Conservation (phyloP, 805 yeast species). For the Pichia pseudocactophila region DNA sequence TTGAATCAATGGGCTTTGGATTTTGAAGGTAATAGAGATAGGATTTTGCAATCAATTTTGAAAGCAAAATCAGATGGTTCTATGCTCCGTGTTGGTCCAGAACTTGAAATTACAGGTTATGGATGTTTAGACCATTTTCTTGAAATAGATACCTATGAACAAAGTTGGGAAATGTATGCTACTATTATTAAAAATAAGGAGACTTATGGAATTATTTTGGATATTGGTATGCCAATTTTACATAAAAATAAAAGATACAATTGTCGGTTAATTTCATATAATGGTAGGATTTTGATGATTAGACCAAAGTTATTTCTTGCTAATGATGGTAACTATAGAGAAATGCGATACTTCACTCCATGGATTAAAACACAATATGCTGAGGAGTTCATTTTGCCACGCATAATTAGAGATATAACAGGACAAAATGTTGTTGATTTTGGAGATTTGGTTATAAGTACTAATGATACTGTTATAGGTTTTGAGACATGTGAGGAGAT, state of each 20-base stretch:
- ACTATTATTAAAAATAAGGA: slow-evolving; percentile 60
- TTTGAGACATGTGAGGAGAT: slow-evolving; percentile 97
- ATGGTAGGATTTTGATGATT: slow-evolving; percentile 72
- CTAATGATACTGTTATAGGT: slow-evolving; percentile 86
- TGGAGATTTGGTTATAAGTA: slow-evolving; percentile 86
- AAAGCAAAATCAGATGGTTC: slow-evolving; percentile 75
- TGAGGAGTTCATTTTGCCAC: slow-evolving; percentile 69
- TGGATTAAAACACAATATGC: slow-evolving; percentile 76
- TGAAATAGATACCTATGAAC: slow-evolving; percentile 80
- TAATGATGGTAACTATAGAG: slow-evolving; percentile 96
- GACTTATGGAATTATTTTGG: slow-evolving; percentile 71
- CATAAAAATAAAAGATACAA: slow-evolving; percentile 86
- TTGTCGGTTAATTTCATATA: slow-evolving; percentile 76
- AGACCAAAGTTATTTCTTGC: slow-evolving; percentile 92
- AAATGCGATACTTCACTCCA: slow-evolving; percentile 94
- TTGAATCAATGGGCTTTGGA: slow-evolving; percentile 98
- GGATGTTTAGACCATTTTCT: slow-evolving; percentile 92
- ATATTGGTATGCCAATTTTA: slow-evolving; percentile 89
- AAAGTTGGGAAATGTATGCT: slow-evolving; percentile 91
- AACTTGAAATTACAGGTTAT: slow-evolving; percentile 88
- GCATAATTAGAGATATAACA: slow-evolving; percentile 52
- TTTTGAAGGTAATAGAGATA: slow-evolving; percentile 91
- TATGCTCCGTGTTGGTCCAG: slow-evolving; percentile 89
- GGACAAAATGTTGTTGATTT: slow-evolving; percentile 52
- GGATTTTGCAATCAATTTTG: slow-evolving; percentile 73